Percentiles rank a stretch among this genome's conserved stretches.
These are phyloP conservation scores for Tilletia setariae DNA, from an alignment of 1,284 basidiomycete species.

Conservation along the genomic window DNA sequence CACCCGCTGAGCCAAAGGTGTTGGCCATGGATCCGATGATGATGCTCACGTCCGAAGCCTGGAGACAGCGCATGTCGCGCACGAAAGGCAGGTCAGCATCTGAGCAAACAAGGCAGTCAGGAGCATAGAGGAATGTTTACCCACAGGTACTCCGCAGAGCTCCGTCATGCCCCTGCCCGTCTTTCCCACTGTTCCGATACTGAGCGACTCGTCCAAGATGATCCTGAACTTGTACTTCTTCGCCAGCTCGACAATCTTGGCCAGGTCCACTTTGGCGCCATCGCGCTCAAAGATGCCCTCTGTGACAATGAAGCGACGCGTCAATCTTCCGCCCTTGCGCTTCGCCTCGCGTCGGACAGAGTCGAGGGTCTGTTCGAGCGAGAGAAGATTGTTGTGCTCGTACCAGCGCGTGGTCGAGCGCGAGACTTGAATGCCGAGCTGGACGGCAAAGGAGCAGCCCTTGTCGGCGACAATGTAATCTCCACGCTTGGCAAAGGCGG, in stretches of 20 bases:
- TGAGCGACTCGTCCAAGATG: constrained; percentile 88
- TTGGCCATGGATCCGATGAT: constrained; percentile 77
- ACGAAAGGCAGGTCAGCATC: neutral
- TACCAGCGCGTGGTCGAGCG: constrained; percentile 91
- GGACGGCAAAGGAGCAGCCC: constrained; percentile 87
- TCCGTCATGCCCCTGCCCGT: constrained; percentile 94
- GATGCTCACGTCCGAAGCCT: constrained; percentile 60
- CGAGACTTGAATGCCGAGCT: constrained; percentile 95
- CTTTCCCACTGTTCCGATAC: constrained; percentile 85
- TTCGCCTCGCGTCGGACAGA: constrained; percentile 80
- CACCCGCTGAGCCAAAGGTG: constrained; percentile 78
- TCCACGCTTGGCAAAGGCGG: constrained; percentile 94
- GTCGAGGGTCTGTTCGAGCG: constrained; percentile 81
- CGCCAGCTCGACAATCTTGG: constrained; percentile 89
- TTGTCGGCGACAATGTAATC: constrained; percentile 98
- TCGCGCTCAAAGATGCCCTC: constrained; percentile 97
- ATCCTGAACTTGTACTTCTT: constrained; percentile 91
- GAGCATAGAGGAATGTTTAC: neutral
- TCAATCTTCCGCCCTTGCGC: constrained; percentile 76
- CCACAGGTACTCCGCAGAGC: constrained; percentile 73
- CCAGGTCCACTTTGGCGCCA: constrained; percentile 83
- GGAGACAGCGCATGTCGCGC: neutral
- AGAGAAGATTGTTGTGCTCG: constrained; percentile 89
- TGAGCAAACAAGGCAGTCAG: too few relatives aligned
- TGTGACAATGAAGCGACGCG: constrained; percentile 89